Evolutionary conservation across 2,329 filamentous ascomycete genomes (phyloP).

Genomic region (Fusarium begoniae): DNA sequence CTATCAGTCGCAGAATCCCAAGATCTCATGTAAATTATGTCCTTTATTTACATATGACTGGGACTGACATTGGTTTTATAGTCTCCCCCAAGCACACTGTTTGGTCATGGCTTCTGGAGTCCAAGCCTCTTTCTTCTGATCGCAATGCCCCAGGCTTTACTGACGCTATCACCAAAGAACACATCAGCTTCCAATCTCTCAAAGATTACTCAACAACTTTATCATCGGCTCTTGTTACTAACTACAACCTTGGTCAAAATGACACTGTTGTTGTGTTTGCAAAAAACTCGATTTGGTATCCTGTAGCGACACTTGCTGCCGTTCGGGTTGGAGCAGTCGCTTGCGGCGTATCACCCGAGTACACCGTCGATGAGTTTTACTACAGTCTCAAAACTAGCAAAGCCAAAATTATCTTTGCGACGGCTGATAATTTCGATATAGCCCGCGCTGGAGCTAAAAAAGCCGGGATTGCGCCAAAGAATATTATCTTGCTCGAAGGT

Average conservation of each 20-base stretch:
- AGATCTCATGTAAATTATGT: not conserved
- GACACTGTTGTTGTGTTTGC: not conserved
- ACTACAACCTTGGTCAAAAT: not conserved
- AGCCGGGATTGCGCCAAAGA: not conserved
- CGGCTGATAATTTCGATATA: not conserved
- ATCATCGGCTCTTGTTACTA: not conserved
- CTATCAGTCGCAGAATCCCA: not conserved
- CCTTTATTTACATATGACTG: accelerated
- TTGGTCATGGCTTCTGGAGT: not conserved
- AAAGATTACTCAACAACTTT: not conserved
- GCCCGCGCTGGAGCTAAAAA: not conserved
- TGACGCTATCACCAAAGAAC: not conserved
- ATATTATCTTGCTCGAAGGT: constrained; percentile 3
- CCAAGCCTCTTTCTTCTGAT: not conserved
- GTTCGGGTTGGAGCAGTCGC: not conserved
- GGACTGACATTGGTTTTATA: not conserved
- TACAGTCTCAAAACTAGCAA: constrained; percentile 4
- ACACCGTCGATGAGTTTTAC: constrained; percentile 8
- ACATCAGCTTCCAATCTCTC: not conserved
- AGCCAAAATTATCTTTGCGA: constrained; percentile 12
- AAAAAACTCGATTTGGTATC: not conserved
- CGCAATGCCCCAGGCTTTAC: not conserved
- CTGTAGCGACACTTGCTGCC: not conserved
- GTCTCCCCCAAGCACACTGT: not conserved
- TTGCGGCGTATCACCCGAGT: constrained; percentile 12